Percentiles rank a stretch among this genome's conserved stretches.
phyloP scores from a whole-genome alignment of 2,329 filamentous ascomycete species.

The Pseudomassariella vexata region DNA sequence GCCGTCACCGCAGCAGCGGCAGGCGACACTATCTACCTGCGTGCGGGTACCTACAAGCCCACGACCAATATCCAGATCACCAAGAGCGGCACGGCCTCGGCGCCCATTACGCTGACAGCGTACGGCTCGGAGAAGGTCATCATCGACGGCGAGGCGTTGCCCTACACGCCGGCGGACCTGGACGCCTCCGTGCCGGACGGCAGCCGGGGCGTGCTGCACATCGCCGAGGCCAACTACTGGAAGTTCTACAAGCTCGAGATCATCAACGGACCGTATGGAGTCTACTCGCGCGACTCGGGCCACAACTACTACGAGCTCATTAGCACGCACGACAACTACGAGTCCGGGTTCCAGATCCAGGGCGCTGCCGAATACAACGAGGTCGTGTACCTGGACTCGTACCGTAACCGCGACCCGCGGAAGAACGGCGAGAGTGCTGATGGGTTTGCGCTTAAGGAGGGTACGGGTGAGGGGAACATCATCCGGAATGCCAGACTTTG shows the following conservation, averaged over 20 bases:
- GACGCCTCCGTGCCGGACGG: slow-evolving; percentile 30
- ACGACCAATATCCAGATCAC: slow-evolving; percentile 42
- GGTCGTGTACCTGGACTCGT: slow-evolving; percentile 37
- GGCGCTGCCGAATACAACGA: slow-evolving; percentile 28
- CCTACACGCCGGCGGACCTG: slow-evolving; percentile 32
- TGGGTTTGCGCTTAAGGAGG: slow-evolving; percentile 41
- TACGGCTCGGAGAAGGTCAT: slow-evolving; percentile 37
- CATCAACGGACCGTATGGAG: slow-evolving; percentile 31
- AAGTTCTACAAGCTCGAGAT: slow-evolving; percentile 33
- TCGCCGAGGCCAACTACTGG: slow-evolving; percentile 39
- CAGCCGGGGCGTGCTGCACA: slow-evolving; percentile 41
- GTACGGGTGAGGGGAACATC: slow-evolving; percentile 37
- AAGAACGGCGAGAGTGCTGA: slow-evolving; percentile 47
- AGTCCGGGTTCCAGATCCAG: slow-evolving; percentile 28
- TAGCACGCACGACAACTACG: slow-evolving; percentile 29
- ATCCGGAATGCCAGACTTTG: slow-evolving; percentile 38
- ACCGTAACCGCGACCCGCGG: slow-evolving; percentile 38
- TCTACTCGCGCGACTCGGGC: slow-evolving; percentile 28
- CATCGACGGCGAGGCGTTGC: slow-evolving; percentile 36
- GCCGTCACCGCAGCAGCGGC: slow-evolving; percentile 38
- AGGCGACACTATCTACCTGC: slow-evolving; percentile 39
- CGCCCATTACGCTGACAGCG: slow-evolving; percentile 34
- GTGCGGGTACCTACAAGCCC: slow-evolving; percentile 36
- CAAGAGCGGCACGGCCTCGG: slow-evolving; percentile 32
- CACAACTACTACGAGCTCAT: slow-evolving; percentile 31